These are phyloP conservation scores for Tulasnella sp. DNA, from an alignment of 768 basidiomycete genomes.

Conservation along the genomic window DNA sequence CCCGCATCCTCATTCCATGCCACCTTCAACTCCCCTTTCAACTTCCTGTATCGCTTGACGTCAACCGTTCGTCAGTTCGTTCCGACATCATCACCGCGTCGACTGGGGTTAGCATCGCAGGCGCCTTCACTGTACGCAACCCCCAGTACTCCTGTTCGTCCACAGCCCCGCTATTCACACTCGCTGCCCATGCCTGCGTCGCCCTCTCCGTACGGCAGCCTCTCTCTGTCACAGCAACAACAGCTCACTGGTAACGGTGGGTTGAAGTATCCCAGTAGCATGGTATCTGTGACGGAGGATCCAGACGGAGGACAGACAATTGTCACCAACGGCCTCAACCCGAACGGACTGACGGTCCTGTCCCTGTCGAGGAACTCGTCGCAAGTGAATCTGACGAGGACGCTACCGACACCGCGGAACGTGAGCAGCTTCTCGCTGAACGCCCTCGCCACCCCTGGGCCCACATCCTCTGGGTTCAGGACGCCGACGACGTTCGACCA, in stretches of 20 bases:
- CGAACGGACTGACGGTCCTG: conserved; percentile 12
- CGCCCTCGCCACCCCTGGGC: not conserved
- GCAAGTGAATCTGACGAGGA: conserved; percentile 23
- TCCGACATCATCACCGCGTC: not conserved
- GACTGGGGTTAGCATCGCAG: conserved; percentile 1
- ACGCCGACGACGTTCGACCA: conserved; percentile 5
- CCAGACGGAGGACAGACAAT: not conserved
- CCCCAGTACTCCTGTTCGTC: not conserved
- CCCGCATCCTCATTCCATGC: not conserved
- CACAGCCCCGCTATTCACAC: not conserved
- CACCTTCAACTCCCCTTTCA: not conserved
- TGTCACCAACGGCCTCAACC: conserved; percentile 8
- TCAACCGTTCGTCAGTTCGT: not conserved
- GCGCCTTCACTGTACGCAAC: not conserved
- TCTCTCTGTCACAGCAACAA: not conserved
- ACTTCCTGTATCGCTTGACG: not conserved
- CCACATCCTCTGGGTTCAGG: not conserved
- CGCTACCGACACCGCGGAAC: conserved; percentile 18
- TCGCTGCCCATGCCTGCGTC: conserved; percentile 9
- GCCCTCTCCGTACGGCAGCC: not conserved
- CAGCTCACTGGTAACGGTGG: not conserved
- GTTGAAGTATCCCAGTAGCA: not conserved
- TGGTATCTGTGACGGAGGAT: not conserved
- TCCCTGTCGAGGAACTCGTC: conserved; percentile 24
- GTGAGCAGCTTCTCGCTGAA: too few species aligned